These are phyloP conservation scores for Endothia cerciana DNA, from an alignment of 2,329 filamentous ascomycete species.

Conservation along the genomic window DNA sequence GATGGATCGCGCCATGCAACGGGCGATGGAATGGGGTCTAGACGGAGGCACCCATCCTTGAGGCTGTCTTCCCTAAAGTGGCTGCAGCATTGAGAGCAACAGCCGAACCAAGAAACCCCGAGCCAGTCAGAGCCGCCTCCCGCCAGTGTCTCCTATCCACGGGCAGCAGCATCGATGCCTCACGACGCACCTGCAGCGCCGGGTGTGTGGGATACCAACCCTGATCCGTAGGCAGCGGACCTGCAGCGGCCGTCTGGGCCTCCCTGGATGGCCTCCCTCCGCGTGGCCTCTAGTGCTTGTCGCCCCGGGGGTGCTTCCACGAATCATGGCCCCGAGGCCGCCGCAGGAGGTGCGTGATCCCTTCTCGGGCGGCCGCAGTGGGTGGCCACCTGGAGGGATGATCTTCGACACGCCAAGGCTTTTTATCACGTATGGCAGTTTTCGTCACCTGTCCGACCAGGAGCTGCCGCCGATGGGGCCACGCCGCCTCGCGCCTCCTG, in stretches of 20 bases:
- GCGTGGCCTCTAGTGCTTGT: constrained; percentile 6
- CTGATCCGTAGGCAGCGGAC: constrained; percentile 21
- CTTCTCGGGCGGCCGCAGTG: not conserved
- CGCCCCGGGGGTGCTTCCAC: constrained; percentile 19
- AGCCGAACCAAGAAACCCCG: constrained; percentile 3
- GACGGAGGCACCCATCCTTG: not conserved
- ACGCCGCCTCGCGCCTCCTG: not conserved
- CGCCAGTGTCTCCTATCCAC: constrained; percentile 17
- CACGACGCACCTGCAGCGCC: constrained; percentile 5
- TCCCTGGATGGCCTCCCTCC: not conserved
- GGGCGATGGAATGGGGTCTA: not conserved
- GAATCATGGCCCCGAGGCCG: constrained; percentile 19
- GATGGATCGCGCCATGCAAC: not conserved
- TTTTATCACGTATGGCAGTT: not conserved
- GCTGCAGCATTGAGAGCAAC: constrained; percentile 23
- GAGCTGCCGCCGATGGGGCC: not conserved
- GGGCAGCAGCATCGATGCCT: constrained; percentile 13
- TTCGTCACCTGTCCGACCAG: not conserved
- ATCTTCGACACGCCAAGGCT: not conserved
- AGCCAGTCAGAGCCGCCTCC: constrained; percentile 23
- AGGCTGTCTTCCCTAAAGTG: constrained; percentile 14
- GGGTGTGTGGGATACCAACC: constrained; percentile 21
- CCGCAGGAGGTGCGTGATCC: constrained; percentile 3
- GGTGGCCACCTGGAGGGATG: not conserved
- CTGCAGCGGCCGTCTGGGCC: constrained; percentile 12